These are phyloP conservation scores for Peronosclerospora sorghi DNA, from an alignment of 352 stramenopile species.

Conservation along the genomic window DNA sequence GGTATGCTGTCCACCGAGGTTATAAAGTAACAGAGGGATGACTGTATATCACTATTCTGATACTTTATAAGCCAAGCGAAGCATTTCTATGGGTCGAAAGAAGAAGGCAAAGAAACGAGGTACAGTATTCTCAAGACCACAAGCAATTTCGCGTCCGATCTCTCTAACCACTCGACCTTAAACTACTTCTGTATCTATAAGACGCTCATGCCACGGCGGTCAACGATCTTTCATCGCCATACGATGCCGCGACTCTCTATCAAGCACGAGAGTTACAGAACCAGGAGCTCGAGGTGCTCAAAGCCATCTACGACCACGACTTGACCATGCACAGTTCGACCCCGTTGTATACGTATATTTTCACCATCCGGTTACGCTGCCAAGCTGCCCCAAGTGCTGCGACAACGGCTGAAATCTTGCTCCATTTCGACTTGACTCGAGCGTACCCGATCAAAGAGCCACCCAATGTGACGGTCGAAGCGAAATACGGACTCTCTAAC, in stretches of 20 bases:
- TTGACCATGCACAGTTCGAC: slow-evolving; percentile 57
- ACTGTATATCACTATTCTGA: too few relatives aligned
- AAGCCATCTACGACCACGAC: slow-evolving; percentile 75
- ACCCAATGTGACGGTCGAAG: slow-evolving; percentile 60
- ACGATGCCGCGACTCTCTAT: slow-evolving; percentile 33
- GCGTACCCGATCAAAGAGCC: slow-evolving; percentile 54
- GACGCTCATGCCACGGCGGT: slow-evolving; percentile 7
- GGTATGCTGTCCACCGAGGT: too few relatives aligned
- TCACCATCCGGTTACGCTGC: slow-evolving; percentile 61
- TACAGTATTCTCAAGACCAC: too few relatives aligned
- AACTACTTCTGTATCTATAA: too few relatives aligned
- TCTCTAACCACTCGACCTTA: too few relatives aligned
- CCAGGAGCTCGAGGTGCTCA: slow-evolving; percentile 73
- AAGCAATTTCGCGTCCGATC: too few relatives aligned
- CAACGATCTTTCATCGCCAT: slow-evolving; percentile 2
- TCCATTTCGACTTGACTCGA: slow-evolving; percentile 66
- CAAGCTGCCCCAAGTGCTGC: slow-evolving; percentile 27
- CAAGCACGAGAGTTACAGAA: slow-evolving; percentile 52
- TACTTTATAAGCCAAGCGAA: too few relatives aligned
- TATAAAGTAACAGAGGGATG: too few relatives aligned
- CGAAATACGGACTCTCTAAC: slow-evolving; percentile 58
- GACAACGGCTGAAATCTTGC: slow-evolving; percentile 46
- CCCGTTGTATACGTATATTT: slow-evolving; percentile 76
- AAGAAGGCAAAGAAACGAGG: too few relatives aligned
- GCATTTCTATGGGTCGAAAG: too few relatives aligned